Conservation (phyloP, 441 rosid species). For the Isatis lusitanica region DNA sequence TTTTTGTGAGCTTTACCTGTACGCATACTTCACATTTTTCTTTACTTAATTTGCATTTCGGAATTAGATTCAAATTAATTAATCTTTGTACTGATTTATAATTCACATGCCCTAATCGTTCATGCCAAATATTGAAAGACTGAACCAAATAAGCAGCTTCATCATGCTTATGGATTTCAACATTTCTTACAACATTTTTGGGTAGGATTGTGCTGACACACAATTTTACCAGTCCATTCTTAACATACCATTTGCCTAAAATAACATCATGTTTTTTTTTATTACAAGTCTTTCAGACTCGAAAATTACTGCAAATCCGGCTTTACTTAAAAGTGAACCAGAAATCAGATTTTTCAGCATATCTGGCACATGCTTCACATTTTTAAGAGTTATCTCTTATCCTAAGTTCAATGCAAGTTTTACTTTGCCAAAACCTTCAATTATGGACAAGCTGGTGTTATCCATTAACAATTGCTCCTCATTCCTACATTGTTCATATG, state of each 20-base stretch:
- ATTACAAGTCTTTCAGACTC: not conserved
- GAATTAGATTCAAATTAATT: not conserved
- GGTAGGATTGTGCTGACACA: not conserved
- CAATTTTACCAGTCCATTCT: not conserved
- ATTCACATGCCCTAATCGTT: too few species aligned
- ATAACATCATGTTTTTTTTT: not conserved
- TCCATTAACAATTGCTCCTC: not conserved
- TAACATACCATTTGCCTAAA: not conserved
- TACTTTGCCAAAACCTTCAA: not conserved
- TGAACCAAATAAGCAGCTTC: too few species aligned
- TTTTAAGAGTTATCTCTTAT: not conserved
- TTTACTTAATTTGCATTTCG: not conserved
- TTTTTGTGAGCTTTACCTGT: too few species aligned
- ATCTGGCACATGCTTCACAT: not conserved
- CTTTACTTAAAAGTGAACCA: not conserved
- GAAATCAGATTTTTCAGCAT: not conserved
- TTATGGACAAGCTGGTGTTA: not conserved
- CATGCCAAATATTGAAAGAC: too few species aligned
- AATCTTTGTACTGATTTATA: not conserved
- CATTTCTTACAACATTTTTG: not conserved
- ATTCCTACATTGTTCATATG: too few species aligned
- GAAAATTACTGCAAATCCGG: not conserved
- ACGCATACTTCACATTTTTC: not conserved
- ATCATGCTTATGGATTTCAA: not conserved
- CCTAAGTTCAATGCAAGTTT: not conserved